Base-by-base conservation (phyloP, 129 eudicot species). In the Daucus carota region DNA sequence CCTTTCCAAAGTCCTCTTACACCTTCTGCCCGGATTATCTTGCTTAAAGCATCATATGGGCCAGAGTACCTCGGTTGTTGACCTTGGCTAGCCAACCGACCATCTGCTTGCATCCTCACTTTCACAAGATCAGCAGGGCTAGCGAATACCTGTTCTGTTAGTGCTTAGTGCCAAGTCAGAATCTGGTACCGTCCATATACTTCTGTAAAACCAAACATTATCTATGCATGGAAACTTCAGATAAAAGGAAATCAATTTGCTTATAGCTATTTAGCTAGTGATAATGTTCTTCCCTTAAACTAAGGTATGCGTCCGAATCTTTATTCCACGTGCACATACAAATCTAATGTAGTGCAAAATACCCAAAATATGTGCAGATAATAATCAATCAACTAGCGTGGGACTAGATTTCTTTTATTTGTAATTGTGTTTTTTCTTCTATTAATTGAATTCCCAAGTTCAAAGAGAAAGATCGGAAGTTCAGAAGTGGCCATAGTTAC, bases 121-220 rank as follows among this genome's bases (percentile, higher is more conserved):
- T 93, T 93, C 41, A 93, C 84, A 6, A 93, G 90, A 82, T 93
- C 97, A 72, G 98, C 97, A n/a, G 98, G 98, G 85, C 98, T 93
- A 43, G 98, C 91, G 66, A 93, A 87, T 71, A 93, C 86, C 98
- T 93, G 92, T 72, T 73, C 78, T 75, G 75, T 57, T 80, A 88
- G 8, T 36, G 65, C 22, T 45, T 74, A 75, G 63, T 66, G 62
- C 28, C 10, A 57, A 57, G 65, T 62, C 44, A 24, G 57, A 43
- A 79, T 82, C 72, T 36, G 18, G 81, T 18, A 38, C 60, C 52
- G 16, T 32, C 45, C 67, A 63, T 45, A 67, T 1, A 70, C 38
- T 60, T 32, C n/a, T n/a, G n/a, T n/a, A n/a, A n/a, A n/a, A n/a
- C n/a, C n/a, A 41, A 41, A n/a, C 44, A 70, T 17, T 17, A 69